Evolutionary conservation across 2,329 filamentous ascomycete species (phyloP).

Genomic region (Colletotrichum sidae): DNA sequence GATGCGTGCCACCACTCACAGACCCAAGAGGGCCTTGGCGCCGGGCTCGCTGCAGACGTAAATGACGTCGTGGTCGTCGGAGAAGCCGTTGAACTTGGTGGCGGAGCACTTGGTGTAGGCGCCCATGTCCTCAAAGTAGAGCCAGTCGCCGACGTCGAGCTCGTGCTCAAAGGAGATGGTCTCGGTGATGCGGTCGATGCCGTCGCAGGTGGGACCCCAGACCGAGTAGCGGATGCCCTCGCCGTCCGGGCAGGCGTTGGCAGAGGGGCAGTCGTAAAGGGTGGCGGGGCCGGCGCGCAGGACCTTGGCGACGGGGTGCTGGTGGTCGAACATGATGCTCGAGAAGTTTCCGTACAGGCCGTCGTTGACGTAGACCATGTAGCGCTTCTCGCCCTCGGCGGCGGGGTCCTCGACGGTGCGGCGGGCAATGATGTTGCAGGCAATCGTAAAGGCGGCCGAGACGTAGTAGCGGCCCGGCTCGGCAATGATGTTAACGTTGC

Average conservation of each 20-base stretch:
- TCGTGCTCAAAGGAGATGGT: slow-evolving; percentile 81
- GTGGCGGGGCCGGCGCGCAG: slow-evolving; percentile 72
- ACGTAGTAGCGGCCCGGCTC: slow-evolving; percentile 98
- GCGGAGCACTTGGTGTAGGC: slow-evolving; percentile 99
- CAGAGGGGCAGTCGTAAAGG: slow-evolving; percentile 66
- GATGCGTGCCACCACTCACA: slow-evolving; percentile 20
- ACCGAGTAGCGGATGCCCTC: slow-evolving; percentile 86
- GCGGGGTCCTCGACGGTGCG: slow-evolving; percentile 83
- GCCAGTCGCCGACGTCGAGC: slow-evolving; percentile 94
- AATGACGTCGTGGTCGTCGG: slow-evolving; percentile 89
- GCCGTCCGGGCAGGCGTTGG: slow-evolving; percentile 57
- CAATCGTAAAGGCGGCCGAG: slow-evolving; percentile 90
- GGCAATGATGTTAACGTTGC: slow-evolving; percentile 85
- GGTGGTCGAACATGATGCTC: slow-evolving; percentile 99
- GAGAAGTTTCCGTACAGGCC: slow-evolving; percentile 99
- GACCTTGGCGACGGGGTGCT: slow-evolving; percentile 87
- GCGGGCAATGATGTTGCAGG: slow-evolving; percentile 94
- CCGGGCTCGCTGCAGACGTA: slow-evolving; percentile 96
- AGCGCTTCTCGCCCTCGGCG: slow-evolving; percentile 73
- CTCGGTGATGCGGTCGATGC: slow-evolving; percentile 93
- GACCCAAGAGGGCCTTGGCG: slow-evolving; percentile 76
- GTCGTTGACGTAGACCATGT: slow-evolving; percentile 98
- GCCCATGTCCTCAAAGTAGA: slow-evolving; percentile 99
- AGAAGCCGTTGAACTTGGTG: slow-evolving; percentile 97
- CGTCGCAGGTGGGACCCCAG: slow-evolving; percentile 98